phyloP scores from a whole-genome alignment of 1,139 yeast genomes.

The Pichiaceae sp. region DNA sequence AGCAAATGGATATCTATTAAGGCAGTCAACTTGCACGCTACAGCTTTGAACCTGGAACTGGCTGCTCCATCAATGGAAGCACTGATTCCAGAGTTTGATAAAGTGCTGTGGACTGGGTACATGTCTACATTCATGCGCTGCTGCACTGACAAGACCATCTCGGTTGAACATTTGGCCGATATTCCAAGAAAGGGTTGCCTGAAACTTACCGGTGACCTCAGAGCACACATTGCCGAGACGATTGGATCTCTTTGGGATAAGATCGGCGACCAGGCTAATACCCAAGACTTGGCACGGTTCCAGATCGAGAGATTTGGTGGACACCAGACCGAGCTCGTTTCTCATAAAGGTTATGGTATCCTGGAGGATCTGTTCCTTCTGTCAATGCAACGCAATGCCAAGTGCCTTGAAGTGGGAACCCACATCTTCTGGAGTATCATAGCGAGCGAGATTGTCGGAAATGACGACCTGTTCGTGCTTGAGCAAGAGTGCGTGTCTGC shows the following conservation, averaged over 20 bases:
- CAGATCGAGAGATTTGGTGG: constrained; percentile 62
- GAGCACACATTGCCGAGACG: constrained; percentile 51
- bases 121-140: constrained; percentile 46
- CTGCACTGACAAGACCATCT: constrained; percentile 48
- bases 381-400: constrained; percentile 58
- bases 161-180: constrained; percentile 57
- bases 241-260: constrained; percentile 64
- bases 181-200: constrained; percentile 68
- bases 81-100: background rate
- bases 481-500: constrained; percentile 58
- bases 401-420: constrained; percentile 59
- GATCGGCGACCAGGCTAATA: constrained; percentile 60
- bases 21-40: constrained; percentile 53
- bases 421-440: constrained; percentile 65
- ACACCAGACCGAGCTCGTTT: constrained; percentile 58
- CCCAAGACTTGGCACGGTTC: constrained; percentile 53
- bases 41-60: constrained; percentile 49
- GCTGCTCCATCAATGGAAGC: constrained; percentile 17
- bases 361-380: constrained; percentile 59
- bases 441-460: constrained; percentile 49
- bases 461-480: constrained; percentile 47
- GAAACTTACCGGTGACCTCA: constrained; percentile 55
- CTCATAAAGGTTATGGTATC: constrained; percentile 44
- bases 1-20: constrained; percentile 64
- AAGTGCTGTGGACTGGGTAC: constrained; percentile 52